Conservation (phyloP, 495 filamentous ascomycete species). For the Neurospora discreta region DNA sequence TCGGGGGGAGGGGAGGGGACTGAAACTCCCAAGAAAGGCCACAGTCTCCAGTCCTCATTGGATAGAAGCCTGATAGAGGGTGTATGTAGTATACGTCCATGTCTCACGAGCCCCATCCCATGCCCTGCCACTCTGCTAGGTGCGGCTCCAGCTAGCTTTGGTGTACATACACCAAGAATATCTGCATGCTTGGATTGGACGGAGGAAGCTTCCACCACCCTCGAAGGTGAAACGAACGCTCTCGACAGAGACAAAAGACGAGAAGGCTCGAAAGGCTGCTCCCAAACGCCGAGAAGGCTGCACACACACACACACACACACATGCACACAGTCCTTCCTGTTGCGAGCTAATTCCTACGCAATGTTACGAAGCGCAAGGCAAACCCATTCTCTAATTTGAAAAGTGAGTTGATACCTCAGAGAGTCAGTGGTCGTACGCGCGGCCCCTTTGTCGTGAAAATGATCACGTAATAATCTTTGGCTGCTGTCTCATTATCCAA, state of each 20-base stretch:
- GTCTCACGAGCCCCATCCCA: not conserved
- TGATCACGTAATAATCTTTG: not conserved
- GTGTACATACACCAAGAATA: not conserved
- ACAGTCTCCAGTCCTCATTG: constrained; percentile 9
- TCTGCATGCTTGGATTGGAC: not conserved
- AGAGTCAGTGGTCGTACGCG: not conserved
- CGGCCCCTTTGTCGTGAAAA: not conserved
- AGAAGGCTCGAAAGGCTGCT: not conserved
- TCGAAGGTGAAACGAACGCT: not conserved
- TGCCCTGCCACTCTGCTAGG: not conserved
- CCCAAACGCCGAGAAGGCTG: not conserved
- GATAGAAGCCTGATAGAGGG: constrained; percentile 4
- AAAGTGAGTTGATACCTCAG: not conserved
- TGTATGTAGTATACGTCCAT: not conserved
- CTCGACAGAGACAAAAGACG: not conserved
- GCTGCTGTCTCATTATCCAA: not conserved
- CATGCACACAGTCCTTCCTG: not conserved
- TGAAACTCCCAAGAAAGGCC: not conserved
- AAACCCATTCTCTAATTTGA: not conserved
- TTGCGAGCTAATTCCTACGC: not conserved
- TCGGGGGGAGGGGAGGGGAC: constrained; percentile 6
- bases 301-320: not conserved
- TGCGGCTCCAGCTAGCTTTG: no score
- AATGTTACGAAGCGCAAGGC: not conserved
- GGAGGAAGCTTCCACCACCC: not conserved